A percentile compares a stretch with the other conserved stretches of the same genome.
phyloP scores from a whole-genome alignment of 306 rosid genomes.

The Alnus rubra region DNA sequence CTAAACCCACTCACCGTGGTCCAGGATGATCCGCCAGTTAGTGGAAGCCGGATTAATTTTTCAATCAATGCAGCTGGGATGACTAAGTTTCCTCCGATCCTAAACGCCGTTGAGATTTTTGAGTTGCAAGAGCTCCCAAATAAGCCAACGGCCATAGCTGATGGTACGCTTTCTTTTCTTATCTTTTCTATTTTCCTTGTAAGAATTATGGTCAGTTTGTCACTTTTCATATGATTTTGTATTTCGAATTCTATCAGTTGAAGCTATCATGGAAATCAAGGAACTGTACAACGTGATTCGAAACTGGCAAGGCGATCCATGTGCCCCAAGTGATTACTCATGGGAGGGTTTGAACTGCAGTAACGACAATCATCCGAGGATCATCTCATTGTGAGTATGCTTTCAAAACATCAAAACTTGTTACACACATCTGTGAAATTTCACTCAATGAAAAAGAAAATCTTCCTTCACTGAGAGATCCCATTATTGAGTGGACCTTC shows the following conservation, averaged over 20 bases:
- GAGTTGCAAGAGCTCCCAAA: not conserved
- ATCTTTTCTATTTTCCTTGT: not conserved
- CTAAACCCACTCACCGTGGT: constrained; percentile 17
- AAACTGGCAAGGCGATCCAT: constrained; percentile 52
- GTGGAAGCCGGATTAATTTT: not conserved
- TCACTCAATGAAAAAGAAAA: not conserved
- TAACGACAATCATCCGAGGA: constrained; percentile 6
- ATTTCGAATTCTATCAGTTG: constrained; percentile 13
- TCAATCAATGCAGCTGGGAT: constrained; percentile 3
- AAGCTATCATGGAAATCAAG: constrained; percentile 32
- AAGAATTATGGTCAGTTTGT: too few species aligned
- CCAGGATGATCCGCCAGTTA: not conserved
- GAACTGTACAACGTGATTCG: constrained; percentile 9
- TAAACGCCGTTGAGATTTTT: constrained; percentile 48
- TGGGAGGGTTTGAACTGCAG: constrained; percentile 40
- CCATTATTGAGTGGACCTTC: too few species aligned
- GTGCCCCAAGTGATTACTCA: constrained; percentile 19
- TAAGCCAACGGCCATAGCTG: constrained; percentile 10
- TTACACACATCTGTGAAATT: not conserved
- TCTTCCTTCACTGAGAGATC: too few species aligned
- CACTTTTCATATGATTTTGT: not conserved
- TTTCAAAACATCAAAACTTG: not conserved
- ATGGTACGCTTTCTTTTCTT: not conserved
- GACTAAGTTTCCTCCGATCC: constrained; percentile 50
- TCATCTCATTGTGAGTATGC: not conserved